Conservation (phyloP, 768 basidiomycete species). For the Russula sp. region DNA sequence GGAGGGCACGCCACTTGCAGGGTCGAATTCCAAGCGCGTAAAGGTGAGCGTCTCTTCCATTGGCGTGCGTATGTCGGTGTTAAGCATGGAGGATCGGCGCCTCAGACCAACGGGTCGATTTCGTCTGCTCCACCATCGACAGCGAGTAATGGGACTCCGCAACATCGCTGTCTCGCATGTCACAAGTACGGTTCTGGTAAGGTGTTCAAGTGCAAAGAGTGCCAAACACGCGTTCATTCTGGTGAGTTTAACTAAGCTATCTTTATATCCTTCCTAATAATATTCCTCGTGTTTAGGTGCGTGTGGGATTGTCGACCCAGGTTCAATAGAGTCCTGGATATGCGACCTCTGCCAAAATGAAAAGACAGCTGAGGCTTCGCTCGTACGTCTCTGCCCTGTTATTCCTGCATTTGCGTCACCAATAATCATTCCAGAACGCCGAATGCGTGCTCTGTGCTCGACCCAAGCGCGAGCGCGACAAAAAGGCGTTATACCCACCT, state of each 20-base stretch:
- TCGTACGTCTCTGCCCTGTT: conserved; percentile 48
- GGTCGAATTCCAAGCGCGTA: conserved; percentile 57
- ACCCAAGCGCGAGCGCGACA: conserved; percentile 44
- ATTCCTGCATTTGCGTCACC: conserved; percentile 9
- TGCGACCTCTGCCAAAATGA: conserved; percentile 89
- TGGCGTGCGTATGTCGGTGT: not conserved
- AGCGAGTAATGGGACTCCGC: conserved; percentile 41
- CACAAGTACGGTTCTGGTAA: conserved; percentile 73
- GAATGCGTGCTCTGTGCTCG: conserved; percentile 85
- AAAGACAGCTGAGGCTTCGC: conserved; percentile 73
- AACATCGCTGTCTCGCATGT: conserved; percentile 73
- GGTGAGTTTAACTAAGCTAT: conserved; percentile 45
- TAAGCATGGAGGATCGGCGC: not conserved
- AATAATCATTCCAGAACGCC: conserved; percentile 51
- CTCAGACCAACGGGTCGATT: conserved; percentile 44
- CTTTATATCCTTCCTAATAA: not conserved
- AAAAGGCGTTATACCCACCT: conserved; percentile 47
- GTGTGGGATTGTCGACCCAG: conserved; percentile 65
- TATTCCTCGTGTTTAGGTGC: conserved; percentile 43
- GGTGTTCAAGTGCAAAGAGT: conserved; percentile 79
- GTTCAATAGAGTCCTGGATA: conserved; percentile 67
- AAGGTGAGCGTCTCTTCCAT: conserved; percentile 44
- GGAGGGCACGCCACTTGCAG: conserved; percentile 57
- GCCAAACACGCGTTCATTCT: conserved; percentile 75
- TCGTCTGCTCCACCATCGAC: conserved; percentile 66